These are phyloP conservation scores for Agrocybe praecox DNA, from an alignment of 768 basidiomycete genomes.

Conservation along the genomic window DNA sequence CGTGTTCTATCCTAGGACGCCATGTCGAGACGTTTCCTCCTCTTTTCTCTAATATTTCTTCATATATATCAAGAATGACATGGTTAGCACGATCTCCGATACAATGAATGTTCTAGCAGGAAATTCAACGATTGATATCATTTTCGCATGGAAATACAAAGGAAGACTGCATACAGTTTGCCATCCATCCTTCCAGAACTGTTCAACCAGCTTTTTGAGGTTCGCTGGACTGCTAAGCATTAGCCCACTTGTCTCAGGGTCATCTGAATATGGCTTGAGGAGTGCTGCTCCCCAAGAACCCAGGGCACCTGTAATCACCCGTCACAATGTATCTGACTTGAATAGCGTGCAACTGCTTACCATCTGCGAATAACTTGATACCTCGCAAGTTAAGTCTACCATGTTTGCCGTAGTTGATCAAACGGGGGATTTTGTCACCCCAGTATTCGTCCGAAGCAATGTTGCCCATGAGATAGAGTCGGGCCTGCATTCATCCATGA, in stretches of 20 bases:
- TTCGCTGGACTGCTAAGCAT: conserved; percentile 60
- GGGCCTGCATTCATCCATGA: conserved; percentile 39
- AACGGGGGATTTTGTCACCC: conserved; percentile 59
- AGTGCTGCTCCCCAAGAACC: conserved; percentile 94
- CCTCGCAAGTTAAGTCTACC: conserved; percentile 60
- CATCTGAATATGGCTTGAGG: conserved; percentile 81
- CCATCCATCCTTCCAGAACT: conserved; percentile 76
- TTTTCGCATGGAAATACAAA: not conserved
- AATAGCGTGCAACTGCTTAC: conserved; percentile 29
- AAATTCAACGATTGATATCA: not conserved
- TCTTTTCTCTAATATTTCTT: conserved; percentile 50
- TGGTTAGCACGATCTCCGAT: conserved; percentile 91
- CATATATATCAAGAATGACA: conserved; percentile 82
- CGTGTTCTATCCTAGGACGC: conserved; percentile 89
- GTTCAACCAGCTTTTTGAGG: conserved; percentile 54
- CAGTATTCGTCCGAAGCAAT: conserved; percentile 61
- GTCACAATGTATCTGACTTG: not conserved
- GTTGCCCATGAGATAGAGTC: conserved; percentile 64
- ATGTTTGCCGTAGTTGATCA: conserved; percentile 60
- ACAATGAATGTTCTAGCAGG: conserved; percentile 87
- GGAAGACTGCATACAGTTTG: conserved; percentile 65
- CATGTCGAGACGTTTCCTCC: conserved; percentile 44
- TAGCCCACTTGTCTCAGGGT: conserved; percentile 69
- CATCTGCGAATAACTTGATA: conserved; percentile 80
- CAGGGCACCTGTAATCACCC: conserved; percentile 62